Evolutionary conservation across 2,329 filamentous ascomycete genomes (phyloP), one percentile per base, ranked within the genome.

Genomic region (Trichoderma pleuroti): DNA sequence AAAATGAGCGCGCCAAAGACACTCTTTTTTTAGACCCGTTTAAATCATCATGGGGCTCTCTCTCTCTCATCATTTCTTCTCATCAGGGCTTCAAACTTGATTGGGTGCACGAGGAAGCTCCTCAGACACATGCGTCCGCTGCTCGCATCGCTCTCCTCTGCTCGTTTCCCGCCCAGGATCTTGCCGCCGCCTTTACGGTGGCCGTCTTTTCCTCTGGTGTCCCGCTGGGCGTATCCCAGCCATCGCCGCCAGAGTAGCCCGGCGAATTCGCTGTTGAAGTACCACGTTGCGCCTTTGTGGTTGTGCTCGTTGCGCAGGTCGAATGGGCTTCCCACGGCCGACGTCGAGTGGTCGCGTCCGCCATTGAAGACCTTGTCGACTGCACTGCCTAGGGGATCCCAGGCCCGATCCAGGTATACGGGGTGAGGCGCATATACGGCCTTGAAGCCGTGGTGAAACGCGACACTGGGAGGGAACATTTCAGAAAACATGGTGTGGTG

Each of bases 351-450:
- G 74, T 91, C 88, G n/a, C 86, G 83, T 28, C 91, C 91, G 32
- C 88, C 90, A 77, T 97, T 97, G 84, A 97, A 95, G 10, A 92
- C 88, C n/a, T 84, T 84, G 73, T 94, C 92, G 4, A 92, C 85
- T 72, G 92, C 91, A 39, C 74, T 75, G 16, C 85, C 84, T 5
- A 87, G 83, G 0, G 90, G 89, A 7, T 84, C 83, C 93, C 93
- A 97, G 56, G 87, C 85, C 24, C 93, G 88, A 79, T 96, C 93
- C 14, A 93, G 82, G 79, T 90, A 96, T 59, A 96, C 88, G 0
- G 93, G 92, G 73, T 97, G 93, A 0, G 93, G 93, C 0, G 91
- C 93, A 76, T 91, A 93, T 0, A 93, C 90, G 26, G 91, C 92
- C 81, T 94, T 94, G 76, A 93, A 84, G 1, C 92, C 92, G 76